Evolutionary conservation across 805 yeast species (phyloP), one percentile per base, ranked within the genome.

Genomic region (Saturnispora mendoncae): DNA sequence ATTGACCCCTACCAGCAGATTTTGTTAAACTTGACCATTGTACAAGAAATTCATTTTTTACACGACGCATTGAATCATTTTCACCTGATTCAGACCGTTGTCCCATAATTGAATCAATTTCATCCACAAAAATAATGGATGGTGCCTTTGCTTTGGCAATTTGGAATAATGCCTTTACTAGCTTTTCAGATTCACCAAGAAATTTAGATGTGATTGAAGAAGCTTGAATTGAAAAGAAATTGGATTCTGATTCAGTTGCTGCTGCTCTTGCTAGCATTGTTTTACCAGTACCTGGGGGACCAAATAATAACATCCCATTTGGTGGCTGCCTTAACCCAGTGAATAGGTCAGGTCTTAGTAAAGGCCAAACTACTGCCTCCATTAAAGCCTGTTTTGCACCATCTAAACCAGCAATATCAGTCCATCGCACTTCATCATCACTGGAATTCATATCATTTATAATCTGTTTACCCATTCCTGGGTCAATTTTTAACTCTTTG

Each of bases 231-330:
- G 92, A 78, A 60, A 90, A 90, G 56, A 90, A 90, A 0, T 96
- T 88, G 0, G 95, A 85, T 45, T 82, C 80, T 6, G 95, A 82
- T 64, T 92, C 97, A 2, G 94, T 84, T 2, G 97, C 97, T 3
- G 92, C 97, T 0, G 97, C 95, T 48, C 95, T 70, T 0, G 97
- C 97, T 50, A 90, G 71, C 97, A 90, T 88, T 1, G 97, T 88
- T 56, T 92, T 90, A 43, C 97, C 97, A 0, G 97, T 90, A n/a
- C 98, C 98, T 0, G 97, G 97, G 2, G 98, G 97, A 0, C 98
- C 98, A 66, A 87, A 90, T 32, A 90, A 63, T 17, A 90, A 68
- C 94, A 92, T 86, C n/a, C 97, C 97, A 44, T 94, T 66, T 0
- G 94, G 88, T 0, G 97, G 97, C 62, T 88, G 97, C 51, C 97